Percentiles rank a stretch among this genome's conserved stretches.
Conservation (phyloP, 2,329 filamentous ascomycete genomes). For the Monosporascus ibericus region DNA sequence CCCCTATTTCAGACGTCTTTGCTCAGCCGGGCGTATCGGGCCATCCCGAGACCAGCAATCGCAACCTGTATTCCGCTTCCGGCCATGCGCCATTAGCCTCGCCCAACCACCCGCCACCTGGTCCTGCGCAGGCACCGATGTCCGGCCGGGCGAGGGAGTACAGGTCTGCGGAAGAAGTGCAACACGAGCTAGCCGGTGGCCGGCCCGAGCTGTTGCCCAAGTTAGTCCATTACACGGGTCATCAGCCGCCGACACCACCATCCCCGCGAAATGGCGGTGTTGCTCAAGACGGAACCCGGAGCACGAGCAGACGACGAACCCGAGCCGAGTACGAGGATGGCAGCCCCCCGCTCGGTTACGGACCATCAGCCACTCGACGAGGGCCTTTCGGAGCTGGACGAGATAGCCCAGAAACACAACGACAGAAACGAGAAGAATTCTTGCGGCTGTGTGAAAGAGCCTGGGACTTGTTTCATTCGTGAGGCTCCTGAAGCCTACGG, state of each 20-base stretch:
- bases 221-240: slow-evolving; percentile 90
- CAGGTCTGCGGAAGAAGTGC: slow-evolving; percentile 91
- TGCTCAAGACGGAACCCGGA: slow-evolving; percentile 46
- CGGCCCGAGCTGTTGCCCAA: slow-evolving; percentile 87
- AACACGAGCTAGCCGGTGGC: slow-evolving; percentile 84
- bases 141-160: slow-evolving; percentile 74
- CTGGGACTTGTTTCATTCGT: slow-evolving; percentile 97
- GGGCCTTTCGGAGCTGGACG: slow-evolving; percentile 76
- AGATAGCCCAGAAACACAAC: slow-evolving; percentile 76
- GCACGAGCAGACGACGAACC: slow-evolving; percentile 64
- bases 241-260: slow-evolving; percentile 87
- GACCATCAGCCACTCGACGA: slow-evolving; percentile 53
- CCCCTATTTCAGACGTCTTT: slow-evolving; percentile 92
- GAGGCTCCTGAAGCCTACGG: slow-evolving; percentile 20
- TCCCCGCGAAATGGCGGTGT: slow-evolving; percentile 58
- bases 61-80: slow-evolving; percentile 54
- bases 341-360: slow-evolving; percentile 72
- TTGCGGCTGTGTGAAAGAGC: slow-evolving; percentile 78
- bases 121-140: slow-evolving; percentile 42
- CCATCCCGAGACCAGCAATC: slow-evolving; percentile 47
- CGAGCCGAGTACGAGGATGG: slow-evolving; percentile 91
- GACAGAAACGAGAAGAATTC: slow-evolving; percentile 89
- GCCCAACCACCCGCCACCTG: slow-evolving; percentile 62
- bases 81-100: slow-evolving; percentile 67
- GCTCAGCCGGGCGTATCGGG: slow-evolving; percentile 63